Evolutionary conservation across 1,284 basidiomycete species (phyloP).

Genomic region (Irpex lacteus): DNA sequence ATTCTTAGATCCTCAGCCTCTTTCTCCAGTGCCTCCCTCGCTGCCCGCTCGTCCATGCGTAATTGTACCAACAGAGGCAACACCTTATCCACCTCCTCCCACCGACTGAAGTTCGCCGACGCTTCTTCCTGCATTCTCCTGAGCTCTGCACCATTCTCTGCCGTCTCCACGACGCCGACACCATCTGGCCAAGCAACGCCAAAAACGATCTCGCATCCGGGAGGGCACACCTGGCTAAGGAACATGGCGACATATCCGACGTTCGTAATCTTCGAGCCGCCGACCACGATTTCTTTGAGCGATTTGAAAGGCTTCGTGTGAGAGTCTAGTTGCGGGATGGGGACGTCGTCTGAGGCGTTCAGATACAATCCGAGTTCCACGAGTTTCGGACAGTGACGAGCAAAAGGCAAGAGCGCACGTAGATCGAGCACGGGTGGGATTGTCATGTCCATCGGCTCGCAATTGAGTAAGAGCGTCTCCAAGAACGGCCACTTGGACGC

Average conservation of each 20-base stretch:
- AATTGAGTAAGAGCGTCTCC: slow-evolving; percentile 46
- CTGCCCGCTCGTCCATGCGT: slow-evolving; percentile 45
- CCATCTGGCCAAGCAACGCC: slow-evolving; percentile 29
- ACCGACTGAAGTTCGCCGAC: slow-evolving; percentile 34
- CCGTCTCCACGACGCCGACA: slow-evolving; percentile 16
- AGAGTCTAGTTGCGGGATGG: slow-evolving; percentile 10
- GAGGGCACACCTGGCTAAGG: slow-evolving; percentile 47
- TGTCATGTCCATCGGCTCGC: slow-evolving; percentile 39
- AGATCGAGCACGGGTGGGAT: slow-evolving; percentile 41
- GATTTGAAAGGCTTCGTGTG: slow-evolving; percentile 33
- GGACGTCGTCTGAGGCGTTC: slow-evolving; percentile 29
- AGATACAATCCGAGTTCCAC: slow-evolving; percentile 51
- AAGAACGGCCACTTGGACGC: slow-evolving; percentile 48
- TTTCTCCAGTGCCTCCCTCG: slow-evolving; percentile 36
- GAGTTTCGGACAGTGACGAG: slow-evolving; percentile 50
- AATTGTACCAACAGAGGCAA: slow-evolving; percentile 48
- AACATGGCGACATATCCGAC: slow-evolving; percentile 46
- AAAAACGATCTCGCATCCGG: slow-evolving; percentile 37
- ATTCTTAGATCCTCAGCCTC: slow-evolving; percentile 54
- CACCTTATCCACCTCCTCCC: slow-evolving; percentile 42
- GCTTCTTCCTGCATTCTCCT: slow-evolving; percentile 20
- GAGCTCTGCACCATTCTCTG: slow-evolving; percentile 13
- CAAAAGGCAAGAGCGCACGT: slow-evolving; percentile 50
- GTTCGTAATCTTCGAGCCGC: slow-evolving; percentile 44
- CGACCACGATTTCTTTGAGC: slow-evolving; percentile 43